Conservation (phyloP, 306 rosid genomes). For the Prinsepia uniflora region DNA sequence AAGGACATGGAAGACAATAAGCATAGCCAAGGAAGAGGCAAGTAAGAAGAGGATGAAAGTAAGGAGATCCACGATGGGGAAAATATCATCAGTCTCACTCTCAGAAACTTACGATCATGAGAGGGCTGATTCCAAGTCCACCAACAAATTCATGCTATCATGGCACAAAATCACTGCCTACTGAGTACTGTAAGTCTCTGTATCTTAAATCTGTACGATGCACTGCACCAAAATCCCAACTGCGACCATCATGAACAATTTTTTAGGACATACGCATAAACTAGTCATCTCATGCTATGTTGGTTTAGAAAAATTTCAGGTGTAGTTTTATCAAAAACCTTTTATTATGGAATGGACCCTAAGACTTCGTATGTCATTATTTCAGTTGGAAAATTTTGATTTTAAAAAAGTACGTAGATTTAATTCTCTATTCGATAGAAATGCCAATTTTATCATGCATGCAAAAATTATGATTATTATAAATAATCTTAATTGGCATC, state of each 20-base stretch:
- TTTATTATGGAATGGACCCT: too few species aligned
- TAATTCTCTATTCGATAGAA: too few species aligned
- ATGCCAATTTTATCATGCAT: too few species aligned
- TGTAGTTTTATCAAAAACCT: too few species aligned
- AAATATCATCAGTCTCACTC: conserved; percentile 30
- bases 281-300: not conserved
- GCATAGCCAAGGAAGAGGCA: conserved; percentile 48
- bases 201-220: conserved; percentile 10
- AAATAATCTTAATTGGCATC: too few species aligned
- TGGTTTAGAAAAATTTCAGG: not conserved
- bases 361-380: too few species aligned
- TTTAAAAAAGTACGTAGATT: too few species aligned
- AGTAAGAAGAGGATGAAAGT: conserved; percentile 41
- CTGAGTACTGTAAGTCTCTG: conserved; percentile 23
- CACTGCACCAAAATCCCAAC: not conserved
- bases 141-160: conserved; percentile 11
- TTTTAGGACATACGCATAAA: not conserved
- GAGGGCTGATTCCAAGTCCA: not conserved
- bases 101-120: not conserved
- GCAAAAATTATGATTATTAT: too few species aligned
- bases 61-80: conserved; percentile 38
- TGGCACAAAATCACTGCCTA: conserved; percentile 18
- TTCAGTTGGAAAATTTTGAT: too few species aligned
- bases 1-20: conserved; percentile 37
- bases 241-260: not conserved